These are phyloP conservation scores for Sutorius australiensis DNA, from an alignment of 768 basidiomycete genomes.

Conservation along the genomic window DNA sequence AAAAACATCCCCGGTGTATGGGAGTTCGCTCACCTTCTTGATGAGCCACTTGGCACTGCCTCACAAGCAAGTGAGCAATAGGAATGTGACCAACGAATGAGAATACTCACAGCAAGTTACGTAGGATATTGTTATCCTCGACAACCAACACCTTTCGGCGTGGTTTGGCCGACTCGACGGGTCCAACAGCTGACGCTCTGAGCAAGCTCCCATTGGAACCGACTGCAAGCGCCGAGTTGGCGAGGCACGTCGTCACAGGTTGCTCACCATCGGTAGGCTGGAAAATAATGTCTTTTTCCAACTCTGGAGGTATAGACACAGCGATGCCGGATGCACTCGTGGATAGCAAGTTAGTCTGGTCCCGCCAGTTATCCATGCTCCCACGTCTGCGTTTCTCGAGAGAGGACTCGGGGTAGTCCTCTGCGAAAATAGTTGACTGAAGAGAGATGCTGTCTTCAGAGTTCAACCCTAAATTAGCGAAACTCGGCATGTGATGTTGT, in stretches of 20 bases:
- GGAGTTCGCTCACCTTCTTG: conserved; percentile 40
- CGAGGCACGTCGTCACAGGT: conserved; percentile 9
- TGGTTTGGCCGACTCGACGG: conserved; percentile 41
- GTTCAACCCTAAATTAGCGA: conserved; percentile 13
- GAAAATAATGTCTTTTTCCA: conserved; percentile 30
- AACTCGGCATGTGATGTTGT: conserved; percentile 23
- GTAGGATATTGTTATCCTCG: conserved; percentile 86
- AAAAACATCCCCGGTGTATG: neutral
- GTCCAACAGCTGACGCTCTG: conserved; percentile 60
- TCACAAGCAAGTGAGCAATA: conserved; percentile 9
- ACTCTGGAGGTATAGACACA: conserved; percentile 21
- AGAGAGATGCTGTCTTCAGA: conserved; percentile 28
- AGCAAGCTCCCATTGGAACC: conserved; percentile 65
- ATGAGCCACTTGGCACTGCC: conserved; percentile 61
- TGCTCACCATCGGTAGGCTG: conserved; percentile 14
- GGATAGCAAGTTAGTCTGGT: conserved; percentile 11
- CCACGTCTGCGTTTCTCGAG: conserved; percentile 27
- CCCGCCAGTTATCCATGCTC: conserved; percentile 33
- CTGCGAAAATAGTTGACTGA: conserved; percentile 28
- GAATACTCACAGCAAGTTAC: conserved; percentile 69
- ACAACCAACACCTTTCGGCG: conserved; percentile 73
- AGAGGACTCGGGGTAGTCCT: conserved; percentile 16
- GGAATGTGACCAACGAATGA: neutral
- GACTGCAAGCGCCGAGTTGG: conserved; percentile 47
- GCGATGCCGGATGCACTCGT: conserved; percentile 7